Evolutionary conservation across 495 filamentous ascomycete species (phyloP).

Genomic region (Viridothelium virens): DNA sequence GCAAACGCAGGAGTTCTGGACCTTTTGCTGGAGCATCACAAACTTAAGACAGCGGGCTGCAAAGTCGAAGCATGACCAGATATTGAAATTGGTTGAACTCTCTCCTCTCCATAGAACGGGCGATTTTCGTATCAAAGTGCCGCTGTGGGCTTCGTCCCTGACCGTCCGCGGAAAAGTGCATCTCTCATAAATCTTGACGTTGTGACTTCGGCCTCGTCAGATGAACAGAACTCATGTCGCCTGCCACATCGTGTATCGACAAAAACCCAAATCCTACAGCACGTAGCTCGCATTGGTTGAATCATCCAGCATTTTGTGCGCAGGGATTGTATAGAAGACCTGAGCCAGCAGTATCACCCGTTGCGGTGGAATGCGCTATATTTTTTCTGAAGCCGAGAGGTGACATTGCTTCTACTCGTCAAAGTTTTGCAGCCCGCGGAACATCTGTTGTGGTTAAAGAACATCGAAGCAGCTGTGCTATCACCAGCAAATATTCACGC

Average conservation of each 20-base stretch:
- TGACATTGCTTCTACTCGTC: neutral
- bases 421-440: neutral
- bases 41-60: neutral
- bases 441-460: neutral
- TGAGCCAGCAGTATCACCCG: neutral
- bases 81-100: neutral
- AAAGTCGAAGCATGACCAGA: neutral
- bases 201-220: neutral
- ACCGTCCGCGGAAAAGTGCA: slow-evolving; percentile 3
- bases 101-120: slow-evolving; percentile 1
- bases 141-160: neutral
- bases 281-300: neutral
- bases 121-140: neutral
- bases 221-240: slow-evolving; percentile 2
- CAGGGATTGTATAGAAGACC: neutral
- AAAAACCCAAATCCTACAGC: neutral
- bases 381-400: neutral
- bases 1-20: neutral
- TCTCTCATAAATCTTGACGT: neutral
- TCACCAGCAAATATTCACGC: neutral
- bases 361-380: slow-evolving; percentile 4
- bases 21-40: neutral
- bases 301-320: neutral
- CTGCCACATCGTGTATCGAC: neutral
- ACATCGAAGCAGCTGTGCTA: neutral